Evolutionary conservation across 2,329 filamentous ascomycete species (phyloP).

Genomic region (Thelonectria discophora): DNA sequence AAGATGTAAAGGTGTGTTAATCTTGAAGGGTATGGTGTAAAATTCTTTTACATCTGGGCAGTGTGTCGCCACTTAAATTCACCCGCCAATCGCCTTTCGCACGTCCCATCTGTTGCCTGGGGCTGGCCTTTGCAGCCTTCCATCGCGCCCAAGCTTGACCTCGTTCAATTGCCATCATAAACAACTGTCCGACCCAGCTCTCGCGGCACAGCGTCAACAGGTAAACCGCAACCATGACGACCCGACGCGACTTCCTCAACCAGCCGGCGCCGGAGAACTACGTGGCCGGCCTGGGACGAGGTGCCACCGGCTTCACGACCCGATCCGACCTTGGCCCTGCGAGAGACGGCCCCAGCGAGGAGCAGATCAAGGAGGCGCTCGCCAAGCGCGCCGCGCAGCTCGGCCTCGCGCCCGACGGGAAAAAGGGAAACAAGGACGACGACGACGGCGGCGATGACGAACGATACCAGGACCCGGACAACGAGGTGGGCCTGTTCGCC

Average conservation of each 20-base stretch:
- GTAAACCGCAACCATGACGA: constrained; percentile 55
- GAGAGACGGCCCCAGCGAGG: constrained; percentile 92
- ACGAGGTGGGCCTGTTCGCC: constrained; percentile 94
- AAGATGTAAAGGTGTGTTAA: constrained; percentile 16
- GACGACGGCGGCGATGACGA: constrained; percentile 80
- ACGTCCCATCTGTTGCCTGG: constrained; percentile 18
- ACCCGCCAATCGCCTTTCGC: background rate
- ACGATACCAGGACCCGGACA: constrained; percentile 94
- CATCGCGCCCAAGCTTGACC: constrained; percentile 19
- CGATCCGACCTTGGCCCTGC: constrained; percentile 95
- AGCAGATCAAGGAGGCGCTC: constrained; percentile 97
- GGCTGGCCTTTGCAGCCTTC: background rate
- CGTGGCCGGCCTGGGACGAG: constrained; percentile 95
- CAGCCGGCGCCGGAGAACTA: constrained; percentile 88
- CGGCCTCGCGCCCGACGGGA: constrained; percentile 74
- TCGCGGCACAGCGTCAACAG: constrained; percentile 28
- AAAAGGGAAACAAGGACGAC: constrained; percentile 76
- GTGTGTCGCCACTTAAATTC: too few relatives aligned
- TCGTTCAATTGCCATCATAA: constrained; percentile 6
- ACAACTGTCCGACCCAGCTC: constrained; percentile 6
- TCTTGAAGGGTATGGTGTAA: background rate
- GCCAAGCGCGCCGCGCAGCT: constrained; percentile 91
- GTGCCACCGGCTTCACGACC: constrained; percentile 97
- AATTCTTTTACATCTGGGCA: too few relatives aligned
- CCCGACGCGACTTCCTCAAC: constrained; percentile 84